Base-by-base conservation (phyloP, 495 filamentous ascomycete species). In the Podospora sp. region DNA sequence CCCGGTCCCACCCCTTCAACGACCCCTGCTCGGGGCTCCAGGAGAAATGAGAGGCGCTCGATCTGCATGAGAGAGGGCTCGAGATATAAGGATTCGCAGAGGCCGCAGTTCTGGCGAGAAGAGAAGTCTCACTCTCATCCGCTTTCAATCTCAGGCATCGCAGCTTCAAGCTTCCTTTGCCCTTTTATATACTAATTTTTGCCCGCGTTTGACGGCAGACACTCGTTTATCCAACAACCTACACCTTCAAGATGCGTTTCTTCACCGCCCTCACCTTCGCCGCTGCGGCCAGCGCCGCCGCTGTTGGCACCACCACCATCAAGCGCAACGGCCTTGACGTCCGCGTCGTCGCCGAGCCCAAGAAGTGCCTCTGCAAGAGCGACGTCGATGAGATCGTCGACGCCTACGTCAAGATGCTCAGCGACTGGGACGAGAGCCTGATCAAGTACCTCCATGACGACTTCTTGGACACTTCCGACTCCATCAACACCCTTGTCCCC, bases 401-500 rank as follows among this genome's bases (percentile, higher is more conserved):
- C 24, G 68, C 65, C 35, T 78, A 78, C 62, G 56, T 57, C 14
- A 58, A 67, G 22, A 74, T 77, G 22, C 56, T 78, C 53, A 66
- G 52, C 52, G 40, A 63, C 8, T 78, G 73, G 73, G 67, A 75
- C 49, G 52, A 60, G n/a, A 66, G 55, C 11, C 66, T 74, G 66
- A 70, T 65, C 53, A 63, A 70, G 53, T 75, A 69, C 65, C 55
- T 73, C 7, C 35, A 70, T 22, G 49, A 69, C 5, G 27, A 60
- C 52, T 76, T 78, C 51, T n/a, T 18, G 51, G 76, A 77, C 62
- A 33, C 24, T 2, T 73, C 71, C 16, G 75, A 75, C 69, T 70
- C 65, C 67, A 78, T 78, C 73, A 77, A 77, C 65, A 69, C 62
- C 29, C 58, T 78, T 2, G 66, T 70, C 11, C 58, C 77, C 6